Evolutionary conservation across 208 protist species (phyloP), one percentile per base, ranked within the genome.

Genomic region (Porcisia deanei): DNA sequence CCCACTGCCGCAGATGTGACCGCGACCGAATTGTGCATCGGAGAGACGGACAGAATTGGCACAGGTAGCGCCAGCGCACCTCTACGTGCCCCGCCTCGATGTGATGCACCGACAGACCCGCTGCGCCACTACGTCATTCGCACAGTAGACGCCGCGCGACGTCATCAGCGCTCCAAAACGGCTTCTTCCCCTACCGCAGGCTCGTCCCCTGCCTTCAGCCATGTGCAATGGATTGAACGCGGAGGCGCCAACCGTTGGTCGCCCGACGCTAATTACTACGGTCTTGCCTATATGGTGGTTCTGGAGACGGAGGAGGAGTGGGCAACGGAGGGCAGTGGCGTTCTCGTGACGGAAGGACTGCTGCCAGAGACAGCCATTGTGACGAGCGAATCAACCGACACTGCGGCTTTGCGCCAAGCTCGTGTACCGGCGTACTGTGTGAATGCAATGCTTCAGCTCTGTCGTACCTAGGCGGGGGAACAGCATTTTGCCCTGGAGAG

Each of bases 211-310:
- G 69, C 76, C 22, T 81, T 81, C 49, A 77, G 71, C 45, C 77
- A 81, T 43, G 71, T 81, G 45, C 77, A 81, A 55, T 81, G 77
- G 77, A 54, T 81, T 30, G 66, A 73, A 34, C 41, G 69, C n/a
- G 77, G 77, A 25, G 64, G 77, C 52, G 47, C 22, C 3, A 94
- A 97, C 53, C 86, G 81, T 6, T 97, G 93, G 89, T 84, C 71
- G 58, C 61, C 75, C 25, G 69, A 79, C 43, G 77, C 85, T 66
- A 69, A 67, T 57, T 94, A 95, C 80, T 97, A 94, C 70, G 93
- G 89, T 16, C 72, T 97, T 18, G 73, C 92, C 49, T 87, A 91
- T 73, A 82, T 82, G 58, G 89, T 87, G 10, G 89, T 93, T 43
- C 52, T 87, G 37, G 78, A 91, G 53, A 81, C 73, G 25, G 77